Evolutionary conservation across 768 basidiomycete species (phyloP).

Genomic region (Russula sp.): DNA sequence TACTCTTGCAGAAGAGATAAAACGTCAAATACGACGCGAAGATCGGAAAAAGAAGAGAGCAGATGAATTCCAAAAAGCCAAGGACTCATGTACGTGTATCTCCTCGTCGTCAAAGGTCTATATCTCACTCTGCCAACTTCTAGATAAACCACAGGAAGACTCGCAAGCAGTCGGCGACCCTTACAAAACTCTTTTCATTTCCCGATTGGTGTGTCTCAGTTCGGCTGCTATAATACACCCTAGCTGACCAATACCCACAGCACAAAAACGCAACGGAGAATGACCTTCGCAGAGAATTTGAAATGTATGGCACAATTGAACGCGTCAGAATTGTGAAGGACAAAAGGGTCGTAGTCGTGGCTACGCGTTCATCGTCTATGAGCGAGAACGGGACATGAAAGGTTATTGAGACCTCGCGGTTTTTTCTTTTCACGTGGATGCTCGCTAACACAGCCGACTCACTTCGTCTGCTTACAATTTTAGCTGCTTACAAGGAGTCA

Average conservation of each 20-base stretch:
- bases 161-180: constrained; percentile 90
- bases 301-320: constrained; percentile 92
- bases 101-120: constrained; percentile 1
- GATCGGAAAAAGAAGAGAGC: constrained; percentile 72
- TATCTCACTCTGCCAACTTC: constrained; percentile 5
- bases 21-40: constrained; percentile 73
- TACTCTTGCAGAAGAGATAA: constrained; percentile 80
- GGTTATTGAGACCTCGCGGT: constrained; percentile 47
- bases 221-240: neutral
- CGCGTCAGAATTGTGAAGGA: constrained; percentile 90
- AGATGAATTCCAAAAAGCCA: constrained; percentile 75
- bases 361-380: constrained; percentile 97
- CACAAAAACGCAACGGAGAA: constrained; percentile 89
- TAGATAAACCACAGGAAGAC: constrained; percentile 93
- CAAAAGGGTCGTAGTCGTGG: constrained; percentile 84
- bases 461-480: constrained; percentile 31
- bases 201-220: constrained; percentile 64
- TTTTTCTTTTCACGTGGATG: constrained; percentile 25
- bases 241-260: constrained; percentile 43
- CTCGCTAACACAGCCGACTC: constrained; percentile 31
- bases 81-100: constrained; percentile 71
- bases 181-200: constrained; percentile 97
- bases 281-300: constrained; percentile 93
- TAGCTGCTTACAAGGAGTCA: constrained; percentile 97
- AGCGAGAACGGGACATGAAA: constrained; percentile 99